Evolutionary conservation across 2,329 filamentous ascomycete genomes (phyloP).

Genomic region (Coniochaeta ligniaria): DNA sequence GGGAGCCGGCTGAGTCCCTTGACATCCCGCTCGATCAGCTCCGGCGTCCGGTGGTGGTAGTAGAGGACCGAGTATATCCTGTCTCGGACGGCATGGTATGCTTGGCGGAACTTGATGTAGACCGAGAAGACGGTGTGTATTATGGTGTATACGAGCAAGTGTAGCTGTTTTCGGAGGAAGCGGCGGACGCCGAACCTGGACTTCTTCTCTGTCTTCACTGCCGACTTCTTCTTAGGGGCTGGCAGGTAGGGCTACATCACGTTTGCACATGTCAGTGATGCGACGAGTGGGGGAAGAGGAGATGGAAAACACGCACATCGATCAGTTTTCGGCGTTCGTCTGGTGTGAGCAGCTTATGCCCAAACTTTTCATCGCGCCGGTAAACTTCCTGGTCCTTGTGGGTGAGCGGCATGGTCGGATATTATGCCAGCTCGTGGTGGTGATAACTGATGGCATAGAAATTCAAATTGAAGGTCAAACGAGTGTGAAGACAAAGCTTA

Average conservation of each 20-base stretch:
- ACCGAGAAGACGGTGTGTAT: conserved; percentile 81
- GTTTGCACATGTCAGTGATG: background rate
- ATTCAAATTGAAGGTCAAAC: background rate
- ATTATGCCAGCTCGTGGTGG: background rate
- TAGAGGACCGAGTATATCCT: conserved; percentile 75
- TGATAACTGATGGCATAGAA: background rate
- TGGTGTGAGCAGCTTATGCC: conserved; percentile 31
- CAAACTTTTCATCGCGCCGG: conserved; percentile 34
- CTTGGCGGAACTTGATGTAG: conserved; percentile 74
- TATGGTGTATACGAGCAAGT: conserved; percentile 59
- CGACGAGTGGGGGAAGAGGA: background rate
- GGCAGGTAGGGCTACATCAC: conserved; percentile 26
- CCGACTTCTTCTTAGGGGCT: conserved; percentile 16
- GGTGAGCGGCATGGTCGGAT: conserved; percentile 25
- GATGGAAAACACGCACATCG: conserved; percentile 25
- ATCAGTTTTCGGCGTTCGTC: conserved; percentile 36
- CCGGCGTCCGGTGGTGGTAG: conserved; percentile 92
- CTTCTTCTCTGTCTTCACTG: conserved; percentile 14
- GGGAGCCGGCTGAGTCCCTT: conserved; percentile 67
- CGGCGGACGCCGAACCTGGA: conserved; percentile 51
- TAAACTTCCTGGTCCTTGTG: conserved; percentile 32
- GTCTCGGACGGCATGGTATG: conserved; percentile 71
- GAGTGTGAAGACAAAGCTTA: background rate
- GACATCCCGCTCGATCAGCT: conserved; percentile 85
- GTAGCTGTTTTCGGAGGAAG: conserved; percentile 55